phyloP scores from a whole-genome alignment of 108 stramenopile species.

The Parmales sp. region DNA sequence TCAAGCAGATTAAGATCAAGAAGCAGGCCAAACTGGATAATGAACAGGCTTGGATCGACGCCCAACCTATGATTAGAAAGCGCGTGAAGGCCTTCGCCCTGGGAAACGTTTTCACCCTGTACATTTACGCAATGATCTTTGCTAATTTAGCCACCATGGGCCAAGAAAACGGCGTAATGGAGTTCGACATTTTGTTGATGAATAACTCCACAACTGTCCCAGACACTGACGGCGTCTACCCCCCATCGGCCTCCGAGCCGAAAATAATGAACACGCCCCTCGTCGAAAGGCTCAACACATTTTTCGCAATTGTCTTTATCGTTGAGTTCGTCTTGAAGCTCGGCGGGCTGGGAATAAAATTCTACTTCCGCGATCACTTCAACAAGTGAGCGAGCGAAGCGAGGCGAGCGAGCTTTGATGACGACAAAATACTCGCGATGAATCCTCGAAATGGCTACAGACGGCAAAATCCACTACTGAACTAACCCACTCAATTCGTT shows the following conservation, averaged over 20 bases:
- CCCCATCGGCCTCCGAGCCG: too few species aligned
- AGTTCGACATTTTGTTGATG: background rate
- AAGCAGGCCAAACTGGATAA: background rate
- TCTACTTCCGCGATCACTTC: conserved; percentile 9
- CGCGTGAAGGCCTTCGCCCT: too few species aligned
- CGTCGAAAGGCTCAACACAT: background rate
- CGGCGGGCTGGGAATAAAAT: background rate
- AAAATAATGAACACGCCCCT: background rate
- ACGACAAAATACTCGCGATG: too few species aligned
- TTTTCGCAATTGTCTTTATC: background rate
- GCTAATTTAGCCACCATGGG: background rate
- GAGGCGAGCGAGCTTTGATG: too few species aligned
- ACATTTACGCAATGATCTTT: conserved; percentile 3
- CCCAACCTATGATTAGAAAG: too few species aligned
- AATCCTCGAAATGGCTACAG: too few species aligned
- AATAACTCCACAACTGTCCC: too few species aligned
- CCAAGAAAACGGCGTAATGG: background rate
- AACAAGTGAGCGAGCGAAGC: too few species aligned
- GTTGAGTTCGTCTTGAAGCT: background rate
- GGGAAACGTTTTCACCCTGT: background rate
- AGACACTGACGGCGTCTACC: background rate
- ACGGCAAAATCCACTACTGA: too few species aligned
- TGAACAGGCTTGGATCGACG: too few species aligned
- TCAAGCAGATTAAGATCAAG: too few species aligned
- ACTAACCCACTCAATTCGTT: too few species aligned